Evolutionary conservation across 2,329 filamentous ascomycete species (phyloP), one percentile per base, ranked within the genome.

Genomic region (Aspergillus sergii): DNA sequence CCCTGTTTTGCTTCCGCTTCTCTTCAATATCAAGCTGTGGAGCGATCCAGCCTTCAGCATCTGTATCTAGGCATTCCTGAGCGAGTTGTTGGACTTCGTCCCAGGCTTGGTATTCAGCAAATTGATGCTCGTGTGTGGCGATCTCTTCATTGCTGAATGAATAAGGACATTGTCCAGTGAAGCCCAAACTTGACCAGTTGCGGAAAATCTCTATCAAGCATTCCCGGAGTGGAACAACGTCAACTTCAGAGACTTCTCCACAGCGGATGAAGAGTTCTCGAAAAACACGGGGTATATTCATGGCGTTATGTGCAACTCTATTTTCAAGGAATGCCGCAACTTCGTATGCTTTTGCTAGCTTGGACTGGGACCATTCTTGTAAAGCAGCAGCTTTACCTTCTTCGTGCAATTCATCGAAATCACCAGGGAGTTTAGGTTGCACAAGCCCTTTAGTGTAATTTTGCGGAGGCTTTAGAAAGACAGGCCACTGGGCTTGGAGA

Each of bases 31-130:
- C 73, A 41, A 76, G 9, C 34, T 71, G 63, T 16, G 75, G 77
- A 8, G 71, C 50, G 19, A 78, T 67, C 75, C 76, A 80, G 12
- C 75, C 76, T 54, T 79, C 76, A 0, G 68, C 67, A 68, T 79
- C 77, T 0, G 75, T 76, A 58, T 66, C 64, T 3, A 79, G 66
- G 55, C 65, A 66, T 48, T 74, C 68, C 57, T 66, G 60, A 5
- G 71, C 76, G 36, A 76, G 71, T 11, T 60, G 58, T 34, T 67
- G 71, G 36, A 74, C 55, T 19, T 66, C 55, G 57, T 76, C 62
- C 67, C 67, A 75, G 28, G 67, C 68, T 46, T 71, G 62, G 54
- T 78, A 78, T 28, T 73, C 60, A n/a, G 68, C 51, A 61, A 77
- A 78, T 30, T 75, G 65, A 9, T 66, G 66, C n/a, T 73, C 58